Percentiles rank a stretch among this genome's conserved stretches.
These are phyloP conservation scores for Nakataea oryzae DNA, from an alignment of 2,329 filamentous ascomycete genomes.

Conservation along the genomic window DNA sequence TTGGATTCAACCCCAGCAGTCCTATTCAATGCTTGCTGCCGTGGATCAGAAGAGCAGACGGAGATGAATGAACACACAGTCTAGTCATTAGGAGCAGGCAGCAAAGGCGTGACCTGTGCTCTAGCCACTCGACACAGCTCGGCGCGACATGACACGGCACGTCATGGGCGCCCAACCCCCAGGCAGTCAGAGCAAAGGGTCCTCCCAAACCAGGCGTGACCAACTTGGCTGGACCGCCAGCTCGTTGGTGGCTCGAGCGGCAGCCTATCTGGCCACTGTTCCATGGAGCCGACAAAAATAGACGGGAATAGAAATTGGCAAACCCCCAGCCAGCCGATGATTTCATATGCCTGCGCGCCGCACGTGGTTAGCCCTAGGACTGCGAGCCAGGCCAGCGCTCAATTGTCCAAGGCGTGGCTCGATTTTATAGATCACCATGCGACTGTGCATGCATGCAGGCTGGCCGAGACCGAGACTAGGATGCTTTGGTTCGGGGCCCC, in stretches of 20 bases:
- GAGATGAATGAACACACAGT: no score
- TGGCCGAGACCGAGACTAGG: no score
- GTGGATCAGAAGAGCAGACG: neutral
- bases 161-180: neutral
- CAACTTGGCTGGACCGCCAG: no score
- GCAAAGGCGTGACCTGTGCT: neutral
- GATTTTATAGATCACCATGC: neutral
- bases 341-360: no score
- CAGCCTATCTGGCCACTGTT: no score
- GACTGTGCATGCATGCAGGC: neutral
- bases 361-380: neutral
- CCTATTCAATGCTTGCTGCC: neutral
- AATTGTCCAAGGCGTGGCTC: no score
- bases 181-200: neutral
- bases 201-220: neutral
- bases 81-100: neutral
- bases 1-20: neutral
- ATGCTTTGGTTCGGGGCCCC: neutral
- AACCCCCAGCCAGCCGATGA: no score
- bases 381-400: no score
- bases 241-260: no score
- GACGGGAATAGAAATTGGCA: no score
- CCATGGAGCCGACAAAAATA: no score
- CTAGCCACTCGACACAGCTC: neutral
- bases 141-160: neutral